Conservation (phyloP, 768 basidiomycete genomes). For the Mycena rosella region DNA sequence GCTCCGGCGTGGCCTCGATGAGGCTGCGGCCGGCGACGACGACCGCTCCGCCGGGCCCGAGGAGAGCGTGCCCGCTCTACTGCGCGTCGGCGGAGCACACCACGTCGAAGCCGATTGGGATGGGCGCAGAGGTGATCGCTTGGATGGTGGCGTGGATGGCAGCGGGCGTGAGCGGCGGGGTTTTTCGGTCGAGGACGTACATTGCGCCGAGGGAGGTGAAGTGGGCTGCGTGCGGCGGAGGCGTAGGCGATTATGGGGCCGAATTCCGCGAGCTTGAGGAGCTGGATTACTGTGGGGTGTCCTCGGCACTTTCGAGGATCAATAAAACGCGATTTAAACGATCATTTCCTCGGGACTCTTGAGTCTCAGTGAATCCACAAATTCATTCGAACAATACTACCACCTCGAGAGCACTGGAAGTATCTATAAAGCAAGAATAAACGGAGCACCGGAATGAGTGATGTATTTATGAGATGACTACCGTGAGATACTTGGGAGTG, state of each 20-base stretch:
- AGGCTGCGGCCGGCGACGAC: no score
- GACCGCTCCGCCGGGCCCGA: conserved; percentile 38
- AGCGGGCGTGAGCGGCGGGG: neutral
- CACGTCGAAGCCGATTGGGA: conserved; percentile 5
- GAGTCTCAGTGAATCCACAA: no score
- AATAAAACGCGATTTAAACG: no score
- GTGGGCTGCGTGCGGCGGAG: conserved; percentile 38
- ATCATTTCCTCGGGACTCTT: no score
- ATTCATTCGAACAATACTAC: no score
- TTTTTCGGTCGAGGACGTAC: conserved; percentile 31
- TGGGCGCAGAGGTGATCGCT: neutral
- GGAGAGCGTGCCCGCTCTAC: conserved; percentile 33
- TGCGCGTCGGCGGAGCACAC: neutral
- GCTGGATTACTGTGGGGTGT: conserved; percentile 38
- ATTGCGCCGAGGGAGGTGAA: conserved; percentile 46
- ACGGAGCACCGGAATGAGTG: no score
- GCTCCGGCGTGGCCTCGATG: neutral
- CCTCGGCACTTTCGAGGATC: no score
- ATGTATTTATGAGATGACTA: no score
- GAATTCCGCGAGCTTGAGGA: conserved; percentile 45
- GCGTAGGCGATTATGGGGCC: conserved; percentile 47
- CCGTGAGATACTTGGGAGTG: no score
- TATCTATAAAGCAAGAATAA: no score
- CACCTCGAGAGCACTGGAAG: no score
- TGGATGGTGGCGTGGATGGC: neutral